A percentile compares a stretch with the other conserved stretches of the same genome.
phyloP scores from a whole-genome alignment of 768 basidiomycete species.

The Tulasnella sp. region DNA sequence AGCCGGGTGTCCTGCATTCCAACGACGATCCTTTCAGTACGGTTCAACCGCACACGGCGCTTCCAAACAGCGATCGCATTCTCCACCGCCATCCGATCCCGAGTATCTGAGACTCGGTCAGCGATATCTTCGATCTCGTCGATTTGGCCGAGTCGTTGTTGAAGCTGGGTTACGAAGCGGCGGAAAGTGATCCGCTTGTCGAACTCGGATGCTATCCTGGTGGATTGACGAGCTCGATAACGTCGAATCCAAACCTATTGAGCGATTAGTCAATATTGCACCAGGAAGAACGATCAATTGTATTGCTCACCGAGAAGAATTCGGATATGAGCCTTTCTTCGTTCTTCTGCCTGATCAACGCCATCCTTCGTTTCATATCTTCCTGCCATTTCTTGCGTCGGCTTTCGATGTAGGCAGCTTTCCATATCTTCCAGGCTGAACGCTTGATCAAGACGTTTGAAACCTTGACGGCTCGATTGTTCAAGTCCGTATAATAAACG shows the following conservation, averaged over 20 bases:
- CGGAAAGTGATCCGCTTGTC: constrained; percentile 33
- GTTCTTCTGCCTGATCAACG: constrained; percentile 42
- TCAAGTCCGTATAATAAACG: constrained; percentile 29
- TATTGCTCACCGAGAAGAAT: constrained; percentile 29
- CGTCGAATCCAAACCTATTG: constrained; percentile 47
- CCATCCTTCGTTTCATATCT: constrained; percentile 64
- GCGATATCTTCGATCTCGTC: constrained; percentile 39
- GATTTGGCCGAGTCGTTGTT: constrained; percentile 26
- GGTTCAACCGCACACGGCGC: constrained; percentile 32
- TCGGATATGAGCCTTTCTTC: constrained; percentile 43
- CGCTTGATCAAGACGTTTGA: constrained; percentile 37
- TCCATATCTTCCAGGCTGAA: constrained; percentile 41
- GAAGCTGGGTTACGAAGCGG: constrained; percentile 46
- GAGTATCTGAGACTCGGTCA: constrained; percentile 34
- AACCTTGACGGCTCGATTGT: constrained; percentile 33
- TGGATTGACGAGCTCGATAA: constrained; percentile 39
- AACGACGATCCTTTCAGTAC: constrained; percentile 20
- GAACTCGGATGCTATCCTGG: constrained; percentile 31
- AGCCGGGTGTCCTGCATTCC: constrained; percentile 29
- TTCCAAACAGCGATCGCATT: constrained; percentile 51
- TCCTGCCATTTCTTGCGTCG: constrained; percentile 50
- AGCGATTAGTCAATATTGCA: background rate
- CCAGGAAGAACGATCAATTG: constrained; percentile 2
- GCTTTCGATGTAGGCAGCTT: constrained; percentile 38
- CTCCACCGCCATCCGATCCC: constrained; percentile 29